Percentiles rank a stretch among this genome's conserved stretches.
Conservation (phyloP, 2,329 filamentous ascomycete genomes). For the Alternaria triticimaculans region DNA sequence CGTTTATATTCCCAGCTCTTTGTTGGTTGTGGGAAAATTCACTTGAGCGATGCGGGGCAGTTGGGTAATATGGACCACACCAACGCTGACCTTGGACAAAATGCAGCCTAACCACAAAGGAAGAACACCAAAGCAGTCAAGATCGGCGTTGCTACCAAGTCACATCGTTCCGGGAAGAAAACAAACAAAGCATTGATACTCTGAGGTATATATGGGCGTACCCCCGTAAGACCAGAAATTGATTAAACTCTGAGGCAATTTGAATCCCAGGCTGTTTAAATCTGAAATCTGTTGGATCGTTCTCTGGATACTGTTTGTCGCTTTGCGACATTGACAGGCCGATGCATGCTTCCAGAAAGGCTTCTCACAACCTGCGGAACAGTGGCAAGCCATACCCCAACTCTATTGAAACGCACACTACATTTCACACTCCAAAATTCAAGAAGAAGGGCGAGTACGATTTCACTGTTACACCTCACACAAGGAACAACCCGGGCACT, state of each 20-base stretch:
- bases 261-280: no score
- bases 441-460: not conserved
- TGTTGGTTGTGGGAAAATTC: not conserved
- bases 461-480: not conserved
- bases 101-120: not conserved
- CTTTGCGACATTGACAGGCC: not conserved
- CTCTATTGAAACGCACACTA: not conserved
- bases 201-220: not conserved
- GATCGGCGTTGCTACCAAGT: not conserved
- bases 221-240: not conserved
- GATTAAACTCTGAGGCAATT: not conserved
- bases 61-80: not conserved
- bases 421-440: not conserved
- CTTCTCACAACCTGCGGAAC: not conserved
- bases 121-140: not conserved
- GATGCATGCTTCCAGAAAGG: not conserved
- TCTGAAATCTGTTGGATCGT: no score
- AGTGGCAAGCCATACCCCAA: not conserved
- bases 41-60: not conserved
- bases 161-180: not conserved
- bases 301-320: no score
- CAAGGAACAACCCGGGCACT: not conserved
- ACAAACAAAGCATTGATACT: not conserved
- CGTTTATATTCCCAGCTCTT: not conserved
- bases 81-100: not conserved